Evolutionary conservation across 208 protist species (phyloP), one percentile per base, ranked within the genome.

Genomic region (Leptomonas seymouri): DNA sequence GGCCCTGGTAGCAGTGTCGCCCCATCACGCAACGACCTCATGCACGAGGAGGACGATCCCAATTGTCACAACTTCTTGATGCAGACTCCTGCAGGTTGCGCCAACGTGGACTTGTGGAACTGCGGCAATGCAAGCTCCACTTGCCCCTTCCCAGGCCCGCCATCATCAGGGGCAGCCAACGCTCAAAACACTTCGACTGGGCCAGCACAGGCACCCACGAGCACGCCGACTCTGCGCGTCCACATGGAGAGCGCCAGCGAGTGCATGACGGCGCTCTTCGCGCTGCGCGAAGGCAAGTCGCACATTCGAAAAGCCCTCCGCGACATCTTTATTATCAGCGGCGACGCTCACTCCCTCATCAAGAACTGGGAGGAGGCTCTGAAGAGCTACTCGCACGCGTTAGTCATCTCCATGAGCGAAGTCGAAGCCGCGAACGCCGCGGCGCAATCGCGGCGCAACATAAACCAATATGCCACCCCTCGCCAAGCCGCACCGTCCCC

Each of bases 321-420:
- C 57, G 82, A 85, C 75, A 55, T 93, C 30, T 79, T 70, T 30
- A 90, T 94, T 48, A 84, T 84, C 54, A 78, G 71, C 50, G 91
- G 91, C 27, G 88, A 96, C 71, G 81, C 91, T 1, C 67, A 84
- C 36, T 79, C 70, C 27, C 67, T 83, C 30, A 71, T 92, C 30
- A 69, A 80, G 55, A 84, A 76, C 36, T 91, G 82, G 80, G 88
- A 93, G 59, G 87, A 91, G 36, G 91, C 91, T 6, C 69, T 96
- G 31, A 76, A 90, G 76, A 84, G 83, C 46, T 96, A 91, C 74
- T 91, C 84, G 48, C 78, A 84, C 56, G 85, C 88, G 28, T 84
- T 96, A 36, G 75, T 84, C 49, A 79, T 86, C 49, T 90, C 80
- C 39, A 76, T 84, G 79, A 75, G 49, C 28, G 83, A 88, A 53